Evolutionary conservation across 805 yeast genomes (phyloP), one percentile per base, ranked within the genome.

Genomic region (Myxozyma sirexii): DNA sequence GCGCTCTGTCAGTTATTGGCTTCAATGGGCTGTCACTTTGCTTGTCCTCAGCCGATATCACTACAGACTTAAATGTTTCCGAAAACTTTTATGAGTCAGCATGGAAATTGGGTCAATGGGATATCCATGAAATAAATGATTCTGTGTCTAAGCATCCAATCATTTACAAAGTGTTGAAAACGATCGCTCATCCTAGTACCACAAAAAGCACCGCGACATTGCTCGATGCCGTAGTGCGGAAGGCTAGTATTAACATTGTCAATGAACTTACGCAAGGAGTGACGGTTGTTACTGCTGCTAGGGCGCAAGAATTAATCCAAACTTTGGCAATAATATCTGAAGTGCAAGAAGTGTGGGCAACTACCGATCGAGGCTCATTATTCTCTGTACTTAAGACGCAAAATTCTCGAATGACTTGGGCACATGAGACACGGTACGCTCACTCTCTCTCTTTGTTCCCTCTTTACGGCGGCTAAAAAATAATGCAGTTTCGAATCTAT

Each of bases 101-200:
- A 0, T 86, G 97, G 90, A 87, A 87, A 68, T 72, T 92, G 42
- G 82, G 80, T 44, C 81, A 82, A 51, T 92, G 97, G 97, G 87
- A 86, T 55, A 61, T 88, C 1, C 89, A 96, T 0, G 62, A 70
- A 0, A 78, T 85, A 0, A 70, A 68, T 1, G 64, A 59, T 0
- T 69, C 80, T 0, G 19, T 26, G 1, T 54, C 65, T 6, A 49
- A 37, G 13, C 47, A 42, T 19, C 17, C 51, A 1, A 24, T 54
- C 1, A 56, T 54, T 19, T 60, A 60, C 29, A 12, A 55, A 19
- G 49, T 51, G 2, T 26, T 59, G 27, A 55, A 41, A 26, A 47
- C 27, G 24, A 21, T 54, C 5, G 42, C 23, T 23, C 48, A n/a
- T 5, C 39, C 51, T 17, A 15, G 13, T 5, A 2, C n/a, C 10